Conservation (phyloP, 75 land plant species). For the Azolla pinnata region DNA sequence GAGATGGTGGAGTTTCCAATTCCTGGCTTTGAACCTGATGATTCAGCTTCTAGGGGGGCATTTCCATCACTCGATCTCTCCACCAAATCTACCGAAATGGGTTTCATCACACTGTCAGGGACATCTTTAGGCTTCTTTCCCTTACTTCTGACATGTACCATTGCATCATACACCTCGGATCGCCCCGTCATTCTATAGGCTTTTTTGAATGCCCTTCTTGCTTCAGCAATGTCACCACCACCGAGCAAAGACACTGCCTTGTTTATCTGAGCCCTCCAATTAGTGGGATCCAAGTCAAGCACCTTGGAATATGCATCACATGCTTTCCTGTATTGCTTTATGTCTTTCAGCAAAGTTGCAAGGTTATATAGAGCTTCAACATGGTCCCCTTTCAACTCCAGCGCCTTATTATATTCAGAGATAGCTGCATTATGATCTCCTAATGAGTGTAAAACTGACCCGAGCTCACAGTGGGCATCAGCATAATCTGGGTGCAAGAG, state of each 20-base stretch:
- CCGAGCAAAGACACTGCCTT: constrained; percentile 81
- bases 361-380: constrained; percentile 89
- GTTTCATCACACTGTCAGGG: constrained; percentile 22
- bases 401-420: constrained; percentile 84
- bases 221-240: constrained; percentile 84
- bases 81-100: constrained; percentile 14
- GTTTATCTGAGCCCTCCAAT: constrained; percentile 97
- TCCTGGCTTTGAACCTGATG: constrained; percentile 47
- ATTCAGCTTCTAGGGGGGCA: constrained; percentile 31
- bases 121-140: constrained; percentile 39
- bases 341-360: constrained; percentile 81
- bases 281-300: constrained; percentile 53
- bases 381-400: constrained; percentile 88
- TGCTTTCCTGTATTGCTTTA: constrained; percentile 70
- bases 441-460: constrained; percentile 84
- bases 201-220: constrained; percentile 77
- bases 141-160: constrained; percentile 64
- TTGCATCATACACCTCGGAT: constrained; percentile 84
- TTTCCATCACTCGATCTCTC: constrained; percentile 18
- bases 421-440: constrained; percentile 84
- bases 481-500: constrained; percentile 72
- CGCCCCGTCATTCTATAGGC: constrained; percentile 93
- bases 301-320: constrained; percentile 87
- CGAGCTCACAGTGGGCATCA: constrained; percentile 97
- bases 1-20: constrained; percentile 54